Conservation (phyloP, 495 filamentous ascomycete species). For the Rhypophila decipiens region DNA sequence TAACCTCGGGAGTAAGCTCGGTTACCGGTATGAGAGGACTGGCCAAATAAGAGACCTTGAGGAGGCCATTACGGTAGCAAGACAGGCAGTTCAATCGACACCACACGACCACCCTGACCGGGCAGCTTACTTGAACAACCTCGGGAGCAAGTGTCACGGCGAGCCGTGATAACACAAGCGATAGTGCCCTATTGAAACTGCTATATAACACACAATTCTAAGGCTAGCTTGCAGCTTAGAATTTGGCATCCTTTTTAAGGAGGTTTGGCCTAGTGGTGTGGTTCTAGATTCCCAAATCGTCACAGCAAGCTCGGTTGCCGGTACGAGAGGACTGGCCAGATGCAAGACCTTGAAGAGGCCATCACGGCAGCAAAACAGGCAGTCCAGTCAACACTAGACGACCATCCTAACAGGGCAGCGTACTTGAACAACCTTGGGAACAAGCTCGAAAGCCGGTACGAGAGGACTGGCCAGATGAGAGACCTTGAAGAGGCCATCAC, state of each 20-base stretch:
- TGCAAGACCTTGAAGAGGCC: neutral
- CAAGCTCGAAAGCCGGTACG: neutral
- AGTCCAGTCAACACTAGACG: neutral
- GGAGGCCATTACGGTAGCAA: neutral
- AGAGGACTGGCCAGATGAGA: neutral
- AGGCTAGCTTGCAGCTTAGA: too few relatives aligned
- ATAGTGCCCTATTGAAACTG: too few relatives aligned
- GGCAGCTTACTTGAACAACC: too few relatives aligned
- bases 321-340: neutral
- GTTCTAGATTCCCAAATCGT: too few relatives aligned
- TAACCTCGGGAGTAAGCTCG: neutral
- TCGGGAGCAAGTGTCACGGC: too few relatives aligned
- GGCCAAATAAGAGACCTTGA: neutral
- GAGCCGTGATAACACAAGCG: too few relatives aligned
- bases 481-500: neutral
- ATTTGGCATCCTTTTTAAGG: too few relatives aligned
- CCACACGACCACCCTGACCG: too few relatives aligned
- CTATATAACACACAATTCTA: too few relatives aligned
- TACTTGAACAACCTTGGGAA: conserved; percentile 3
- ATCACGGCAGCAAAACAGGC: neutral
- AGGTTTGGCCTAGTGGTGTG: too few relatives aligned
- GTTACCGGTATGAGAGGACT: neutral
- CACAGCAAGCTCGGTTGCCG: neutral
- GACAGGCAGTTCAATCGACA: too few relatives aligned
- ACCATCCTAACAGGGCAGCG: conserved; percentile 1